Conservation (phyloP, 495 filamentous ascomycete species). For the Hypoxylon intermedium region DNA sequence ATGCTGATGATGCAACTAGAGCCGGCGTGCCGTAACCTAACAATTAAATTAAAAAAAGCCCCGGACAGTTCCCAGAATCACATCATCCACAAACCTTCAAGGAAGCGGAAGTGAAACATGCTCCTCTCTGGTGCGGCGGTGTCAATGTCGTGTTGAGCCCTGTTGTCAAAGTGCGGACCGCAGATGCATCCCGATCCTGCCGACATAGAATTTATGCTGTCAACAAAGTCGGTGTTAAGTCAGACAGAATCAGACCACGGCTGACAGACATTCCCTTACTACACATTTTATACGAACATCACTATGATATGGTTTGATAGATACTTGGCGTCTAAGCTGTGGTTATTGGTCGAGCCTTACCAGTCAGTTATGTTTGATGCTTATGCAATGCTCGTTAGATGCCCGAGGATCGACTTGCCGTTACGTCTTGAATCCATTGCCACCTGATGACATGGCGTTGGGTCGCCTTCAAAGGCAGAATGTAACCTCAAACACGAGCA, state of each 20-base stretch:
- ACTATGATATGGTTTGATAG: constrained; percentile 8
- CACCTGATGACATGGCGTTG: constrained; percentile 31
- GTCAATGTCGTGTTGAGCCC: constrained; percentile 19
- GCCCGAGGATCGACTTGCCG: constrained; percentile 23
- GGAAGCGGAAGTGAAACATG: constrained; percentile 27
- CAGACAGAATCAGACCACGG: constrained; percentile 3
- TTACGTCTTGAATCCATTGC: constrained; percentile 18
- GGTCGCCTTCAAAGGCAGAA: constrained; percentile 27
- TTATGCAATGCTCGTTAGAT: not conserved
- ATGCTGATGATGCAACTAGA: constrained; percentile 7
- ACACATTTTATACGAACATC: no score
- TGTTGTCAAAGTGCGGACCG: constrained; percentile 5
- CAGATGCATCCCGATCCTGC: not conserved
- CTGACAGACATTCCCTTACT: not conserved
- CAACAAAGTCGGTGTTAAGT: not conserved
- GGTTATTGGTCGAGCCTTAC: no score
- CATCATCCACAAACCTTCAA: constrained; percentile 15
- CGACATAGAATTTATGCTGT: constrained; percentile 6
- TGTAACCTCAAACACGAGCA: constrained; percentile 32
- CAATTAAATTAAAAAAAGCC: constrained; percentile 12
- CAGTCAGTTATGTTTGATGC: constrained; percentile 2
- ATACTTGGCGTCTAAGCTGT: no score
- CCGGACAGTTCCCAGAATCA: constrained; percentile 14
- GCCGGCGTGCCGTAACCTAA: not conserved
- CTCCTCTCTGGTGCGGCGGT: constrained; percentile 22